A percentile compares a stretch with the other conserved stretches of the same genome.
Conservation (phyloP, 176 grass and related monocot genomes). For the Triticum dicoccoides region DNA sequence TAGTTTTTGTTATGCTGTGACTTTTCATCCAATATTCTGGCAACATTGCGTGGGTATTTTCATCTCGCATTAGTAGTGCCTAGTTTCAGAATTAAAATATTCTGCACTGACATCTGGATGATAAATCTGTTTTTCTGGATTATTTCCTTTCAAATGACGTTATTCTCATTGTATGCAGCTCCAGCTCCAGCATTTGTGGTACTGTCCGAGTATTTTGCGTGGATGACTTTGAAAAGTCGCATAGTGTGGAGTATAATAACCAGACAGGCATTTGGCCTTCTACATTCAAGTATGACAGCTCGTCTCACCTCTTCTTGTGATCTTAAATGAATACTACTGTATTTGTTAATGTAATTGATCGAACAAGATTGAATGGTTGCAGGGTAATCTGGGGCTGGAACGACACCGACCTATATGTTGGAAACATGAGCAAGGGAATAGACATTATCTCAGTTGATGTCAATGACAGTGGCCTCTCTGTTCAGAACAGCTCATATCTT, state of each 20-base stretch:
- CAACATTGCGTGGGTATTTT: background rate
- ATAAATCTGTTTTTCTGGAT: background rate
- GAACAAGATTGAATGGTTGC: slow-evolving; percentile 1
- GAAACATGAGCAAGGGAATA: slow-evolving; percentile 47
- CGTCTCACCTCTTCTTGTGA: background rate
- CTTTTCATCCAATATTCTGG: background rate
- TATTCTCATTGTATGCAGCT: slow-evolving; percentile 36
- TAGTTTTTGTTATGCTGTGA: background rate
- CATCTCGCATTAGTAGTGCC: background rate
- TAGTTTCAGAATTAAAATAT: background rate
- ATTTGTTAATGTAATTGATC: background rate
- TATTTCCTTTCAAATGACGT: background rate
- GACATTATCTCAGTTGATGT: slow-evolving; percentile 47
- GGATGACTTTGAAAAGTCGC: slow-evolving; percentile 31
- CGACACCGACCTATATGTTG: slow-evolving; percentile 36
- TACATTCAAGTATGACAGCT: slow-evolving; percentile 47
- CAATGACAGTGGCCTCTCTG: background rate
- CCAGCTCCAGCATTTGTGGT: slow-evolving; percentile 32
- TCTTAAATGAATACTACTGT: background rate
- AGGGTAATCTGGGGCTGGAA: slow-evolving; percentile 80
- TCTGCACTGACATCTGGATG: slow-evolving; percentile 2
- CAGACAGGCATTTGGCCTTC: slow-evolving; percentile 37
- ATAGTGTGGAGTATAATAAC: slow-evolving; percentile 34
- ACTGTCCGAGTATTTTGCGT: slow-evolving; percentile 36
- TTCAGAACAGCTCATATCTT: background rate